Conservation (phyloP, 495 filamentous ascomycete species). For the Cenococcum geophilum region DNA sequence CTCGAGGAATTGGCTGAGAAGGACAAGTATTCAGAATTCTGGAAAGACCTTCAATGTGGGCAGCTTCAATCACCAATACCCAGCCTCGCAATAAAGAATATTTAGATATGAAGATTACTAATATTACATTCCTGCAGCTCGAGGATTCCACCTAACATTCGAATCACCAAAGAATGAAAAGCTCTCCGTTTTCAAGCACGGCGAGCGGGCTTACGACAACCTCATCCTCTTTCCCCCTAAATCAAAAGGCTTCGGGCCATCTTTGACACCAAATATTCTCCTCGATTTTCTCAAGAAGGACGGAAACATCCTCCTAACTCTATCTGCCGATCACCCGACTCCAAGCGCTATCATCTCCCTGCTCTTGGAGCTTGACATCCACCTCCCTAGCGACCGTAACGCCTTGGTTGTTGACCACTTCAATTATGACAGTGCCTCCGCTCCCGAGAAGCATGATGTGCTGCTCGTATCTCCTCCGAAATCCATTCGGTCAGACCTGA, state of each 20-base stretch:
- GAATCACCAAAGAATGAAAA: constrained; percentile 80
- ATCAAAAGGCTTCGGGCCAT: constrained; percentile 85
- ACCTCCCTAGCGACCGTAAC: constrained; percentile 77
- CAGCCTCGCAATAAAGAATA: neutral
- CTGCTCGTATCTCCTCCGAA: constrained; percentile 64
- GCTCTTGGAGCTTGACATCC: constrained; percentile 85
- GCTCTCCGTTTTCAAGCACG: constrained; percentile 77
- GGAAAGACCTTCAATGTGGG: constrained; percentile 73
- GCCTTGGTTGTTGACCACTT: constrained; percentile 89
- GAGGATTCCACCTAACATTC: constrained; percentile 74
- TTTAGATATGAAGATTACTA: neutral
- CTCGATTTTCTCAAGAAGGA: constrained; percentile 86
- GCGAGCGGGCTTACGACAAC: constrained; percentile 86
- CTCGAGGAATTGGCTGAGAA: constrained; percentile 77
- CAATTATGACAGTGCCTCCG: constrained; percentile 74
- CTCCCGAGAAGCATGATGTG: constrained; percentile 80
- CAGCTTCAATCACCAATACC: neutral
- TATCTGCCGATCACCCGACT: constrained; percentile 65
- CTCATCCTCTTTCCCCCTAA: constrained; percentile 79
- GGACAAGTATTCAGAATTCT: constrained; percentile 72
- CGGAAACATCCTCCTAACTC: constrained; percentile 87
- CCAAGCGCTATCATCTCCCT: constrained; percentile 76
- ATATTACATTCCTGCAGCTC: constrained; percentile 45
- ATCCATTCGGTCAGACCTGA: constrained; percentile 59
- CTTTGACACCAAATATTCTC: constrained; percentile 76